Evolutionary conservation across 176 grass and related monocot genomes (phyloP).

Genomic region (Ensete ventricosum): DNA sequence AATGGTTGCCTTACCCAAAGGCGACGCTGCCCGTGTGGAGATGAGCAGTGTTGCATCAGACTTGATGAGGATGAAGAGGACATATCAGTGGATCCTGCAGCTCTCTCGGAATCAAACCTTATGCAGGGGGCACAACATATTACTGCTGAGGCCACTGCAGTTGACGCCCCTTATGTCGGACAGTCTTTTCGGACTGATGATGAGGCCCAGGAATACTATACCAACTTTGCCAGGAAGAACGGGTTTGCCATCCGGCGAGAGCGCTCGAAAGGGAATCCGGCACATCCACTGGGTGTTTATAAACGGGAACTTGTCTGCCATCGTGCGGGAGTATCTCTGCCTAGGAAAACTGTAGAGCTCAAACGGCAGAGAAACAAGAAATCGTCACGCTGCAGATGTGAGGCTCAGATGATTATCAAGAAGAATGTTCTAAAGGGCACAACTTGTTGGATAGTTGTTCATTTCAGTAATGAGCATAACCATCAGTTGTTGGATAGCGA

Average conservation of each 20-base stretch:
- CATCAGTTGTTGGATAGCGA: constrained; percentile 35
- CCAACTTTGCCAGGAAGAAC: constrained; percentile 31
- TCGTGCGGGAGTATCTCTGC: constrained; percentile 28
- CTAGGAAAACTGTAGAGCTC: constrained; percentile 20
- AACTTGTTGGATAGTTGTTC: constrained; percentile 30
- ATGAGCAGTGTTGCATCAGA: constrained; percentile 27
- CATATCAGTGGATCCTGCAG: background rate
- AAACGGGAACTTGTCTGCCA: constrained; percentile 52
- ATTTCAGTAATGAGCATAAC: constrained; percentile 47
- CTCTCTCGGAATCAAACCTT: constrained; percentile 8
- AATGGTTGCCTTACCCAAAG: constrained; percentile 9
- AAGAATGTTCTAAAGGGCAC: constrained; percentile 24
- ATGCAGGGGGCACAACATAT: constrained; percentile 3
- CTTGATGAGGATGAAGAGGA: constrained; percentile 23
- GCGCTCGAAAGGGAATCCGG: constrained; percentile 42
- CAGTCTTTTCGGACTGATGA: constrained; percentile 41
- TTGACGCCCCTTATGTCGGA: constrained; percentile 25
- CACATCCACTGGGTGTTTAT: constrained; percentile 46
- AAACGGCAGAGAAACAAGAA: constrained; percentile 41
- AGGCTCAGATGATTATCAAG: constrained; percentile 48
- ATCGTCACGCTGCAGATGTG: constrained; percentile 35
- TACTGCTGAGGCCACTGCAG: constrained; percentile 4
- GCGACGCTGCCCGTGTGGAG: constrained; percentile 27
- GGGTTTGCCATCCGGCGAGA: constrained; percentile 41
- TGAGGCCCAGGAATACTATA: constrained; percentile 43